These are phyloP conservation scores for Phragmites australis DNA, from an alignment of 176 grass and related monocot species.

Conservation along the genomic window DNA sequence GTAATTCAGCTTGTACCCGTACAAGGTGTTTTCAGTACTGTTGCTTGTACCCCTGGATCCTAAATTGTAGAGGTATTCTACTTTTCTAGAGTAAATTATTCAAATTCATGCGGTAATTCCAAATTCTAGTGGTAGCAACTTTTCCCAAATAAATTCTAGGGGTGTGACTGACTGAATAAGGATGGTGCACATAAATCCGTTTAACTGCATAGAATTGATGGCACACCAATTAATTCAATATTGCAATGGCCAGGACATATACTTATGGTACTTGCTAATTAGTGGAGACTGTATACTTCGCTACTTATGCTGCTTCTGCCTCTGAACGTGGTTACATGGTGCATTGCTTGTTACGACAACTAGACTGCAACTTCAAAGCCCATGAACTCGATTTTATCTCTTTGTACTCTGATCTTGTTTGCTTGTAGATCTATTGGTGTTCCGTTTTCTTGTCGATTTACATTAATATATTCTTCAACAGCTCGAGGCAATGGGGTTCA, in stretches of 20 bases:
- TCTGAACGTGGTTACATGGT: neutral
- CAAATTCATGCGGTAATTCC: neutral
- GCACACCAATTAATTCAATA: neutral
- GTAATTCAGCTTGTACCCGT: neutral
- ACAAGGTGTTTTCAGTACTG: too few relatives aligned
- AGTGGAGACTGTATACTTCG: neutral
- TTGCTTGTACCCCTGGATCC: neutral
- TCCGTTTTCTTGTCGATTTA: neutral
- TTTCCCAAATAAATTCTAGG: too few relatives aligned
- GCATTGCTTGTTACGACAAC: neutral
- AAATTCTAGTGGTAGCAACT: neutral
- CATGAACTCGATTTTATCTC: neutral
- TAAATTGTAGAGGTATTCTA: neutral
- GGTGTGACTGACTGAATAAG: neutral
- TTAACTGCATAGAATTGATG: neutral
- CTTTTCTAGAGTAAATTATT: neutral
- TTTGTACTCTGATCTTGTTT: neutral
- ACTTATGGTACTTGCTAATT: neutral
- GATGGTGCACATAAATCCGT: neutral
- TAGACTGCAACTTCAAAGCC: too few relatives aligned
- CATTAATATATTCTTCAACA: constrained; percentile 31
- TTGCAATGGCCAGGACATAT: neutral
- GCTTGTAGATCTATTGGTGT: neutral
- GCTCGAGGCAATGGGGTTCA: constrained; percentile 96
- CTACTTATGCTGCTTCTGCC: neutral